Base-by-base conservation (phyloP, 176 grass and related monocot species). In the Puya raimondii region DNA sequence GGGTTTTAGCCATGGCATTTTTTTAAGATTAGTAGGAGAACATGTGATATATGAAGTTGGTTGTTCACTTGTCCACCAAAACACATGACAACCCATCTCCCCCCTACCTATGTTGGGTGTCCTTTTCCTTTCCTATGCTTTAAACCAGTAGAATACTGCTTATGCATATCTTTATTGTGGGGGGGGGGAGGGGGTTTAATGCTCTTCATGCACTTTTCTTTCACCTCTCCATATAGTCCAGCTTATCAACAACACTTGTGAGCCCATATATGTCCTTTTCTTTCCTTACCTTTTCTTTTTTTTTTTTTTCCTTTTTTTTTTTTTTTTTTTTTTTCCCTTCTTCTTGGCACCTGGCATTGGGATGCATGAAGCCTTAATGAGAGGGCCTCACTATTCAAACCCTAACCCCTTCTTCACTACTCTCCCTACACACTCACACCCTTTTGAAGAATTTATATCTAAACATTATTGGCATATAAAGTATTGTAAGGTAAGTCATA, bases 61-160 rank as follows among this genome's bases (percentile, higher is more conserved):
- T 17, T 66, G 53, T 51, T 69, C 67, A 69, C 67, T 69, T 69
- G 67, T 49, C 67, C 49, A 69, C 67, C 47, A 23, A 69, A 69
- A 69, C 18, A 51, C 49, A 70, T 70, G 68, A 70, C 68, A 70
- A 70, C 48, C 20, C 68, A 50, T 50, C 48, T 52, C 68, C 48
- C 49, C 48, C 22, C 68, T 53, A 53, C 3, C 48, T 53, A 26
- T 25, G 22, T 70, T 52, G 23, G 68, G 68, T 70, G 68, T 70
- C 68, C 50, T 70, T 69, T 52, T 26, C 10, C 50, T 70, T 53
- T 70, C 68, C 68, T n/a, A 26, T 27, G 49, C 48, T 42, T 52
- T 15, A 22, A 20, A 16, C 68, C 50, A 70, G 68, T 70, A 70
- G 68, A 52, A 70, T 51, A 51, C 10, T 51, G 21, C 48, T 52